phyloP scores from a whole-genome alignment of 2,329 filamentous ascomycete genomes.

The Ceratocystis eucalypticola region DNA sequence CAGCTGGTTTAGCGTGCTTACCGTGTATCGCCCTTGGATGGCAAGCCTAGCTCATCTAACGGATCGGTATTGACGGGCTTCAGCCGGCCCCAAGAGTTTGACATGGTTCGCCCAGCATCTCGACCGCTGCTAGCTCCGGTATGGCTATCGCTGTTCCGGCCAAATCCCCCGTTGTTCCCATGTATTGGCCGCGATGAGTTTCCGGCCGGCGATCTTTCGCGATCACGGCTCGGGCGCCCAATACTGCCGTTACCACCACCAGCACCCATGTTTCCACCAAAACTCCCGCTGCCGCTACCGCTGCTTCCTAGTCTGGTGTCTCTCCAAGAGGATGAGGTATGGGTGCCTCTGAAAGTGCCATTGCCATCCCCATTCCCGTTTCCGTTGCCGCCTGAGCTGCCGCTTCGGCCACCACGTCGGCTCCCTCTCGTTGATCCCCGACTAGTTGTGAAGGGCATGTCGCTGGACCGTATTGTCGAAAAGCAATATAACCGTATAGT shows the following conservation, averaged over 20 bases:
- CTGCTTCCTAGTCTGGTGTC: constrained; percentile 10
- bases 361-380: background rate
- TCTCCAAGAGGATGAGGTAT: background rate
- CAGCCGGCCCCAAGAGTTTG: constrained; percentile 54
- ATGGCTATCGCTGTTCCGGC: background rate
- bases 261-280: background rate
- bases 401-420: background rate
- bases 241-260: background rate
- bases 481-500: background rate
- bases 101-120: constrained; percentile 26
- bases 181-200: constrained; percentile 3
- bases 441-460: constrained; percentile 1
- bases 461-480: no score
- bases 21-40: constrained; percentile 84
- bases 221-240: constrained; percentile 8
- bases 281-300: background rate
- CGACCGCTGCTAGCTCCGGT: background rate
- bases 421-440: constrained; percentile 1
- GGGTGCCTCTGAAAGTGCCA: background rate
- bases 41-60: constrained; percentile 68
- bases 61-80: constrained; percentile 64
- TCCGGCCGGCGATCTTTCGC: constrained; percentile 11
- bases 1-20: constrained; percentile 27
- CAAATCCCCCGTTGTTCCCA: background rate
- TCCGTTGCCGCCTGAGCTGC: background rate